A percentile compares a stretch with the other conserved stretches of the same genome.
Conservation (phyloP, 2,329 filamentous ascomycete species). For the Sclerotinia minor region DNA sequence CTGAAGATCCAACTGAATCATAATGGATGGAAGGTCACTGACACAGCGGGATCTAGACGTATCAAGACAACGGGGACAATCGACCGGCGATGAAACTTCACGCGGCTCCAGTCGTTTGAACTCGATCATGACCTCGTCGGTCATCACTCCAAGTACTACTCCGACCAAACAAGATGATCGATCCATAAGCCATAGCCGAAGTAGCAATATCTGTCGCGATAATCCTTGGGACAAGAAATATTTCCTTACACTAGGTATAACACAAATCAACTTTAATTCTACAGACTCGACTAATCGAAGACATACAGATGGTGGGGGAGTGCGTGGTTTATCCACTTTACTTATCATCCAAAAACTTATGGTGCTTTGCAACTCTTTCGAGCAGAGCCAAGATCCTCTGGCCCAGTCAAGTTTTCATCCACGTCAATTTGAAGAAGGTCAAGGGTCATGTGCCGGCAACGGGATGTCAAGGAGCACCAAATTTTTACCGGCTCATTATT, state of each 20-base stretch:
- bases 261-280: background rate
- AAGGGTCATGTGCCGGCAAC: background rate
- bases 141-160: background rate
- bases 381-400: background rate
- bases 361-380: background rate
- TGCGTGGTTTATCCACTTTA: constrained; percentile 4
- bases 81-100: background rate
- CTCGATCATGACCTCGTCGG: background rate
- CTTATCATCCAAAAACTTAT: background rate
- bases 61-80: background rate
- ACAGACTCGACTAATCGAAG: background rate
- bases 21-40: background rate
- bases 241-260: background rate
- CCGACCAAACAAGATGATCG: background rate
- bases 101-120: constrained; percentile 4
- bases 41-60: background rate
- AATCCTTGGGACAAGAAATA: background rate
- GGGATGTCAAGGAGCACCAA: background rate
- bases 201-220: background rate
- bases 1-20: background rate
- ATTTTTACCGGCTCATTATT: constrained; percentile 8
- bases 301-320: background rate
- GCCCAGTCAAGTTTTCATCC: background rate
- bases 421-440: background rate
- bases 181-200: constrained; percentile 1